A percentile compares a stretch with the other conserved stretches of the same genome.
Conservation (phyloP, 495 filamentous ascomycete genomes). For the Aspergillus homomorphus region DNA sequence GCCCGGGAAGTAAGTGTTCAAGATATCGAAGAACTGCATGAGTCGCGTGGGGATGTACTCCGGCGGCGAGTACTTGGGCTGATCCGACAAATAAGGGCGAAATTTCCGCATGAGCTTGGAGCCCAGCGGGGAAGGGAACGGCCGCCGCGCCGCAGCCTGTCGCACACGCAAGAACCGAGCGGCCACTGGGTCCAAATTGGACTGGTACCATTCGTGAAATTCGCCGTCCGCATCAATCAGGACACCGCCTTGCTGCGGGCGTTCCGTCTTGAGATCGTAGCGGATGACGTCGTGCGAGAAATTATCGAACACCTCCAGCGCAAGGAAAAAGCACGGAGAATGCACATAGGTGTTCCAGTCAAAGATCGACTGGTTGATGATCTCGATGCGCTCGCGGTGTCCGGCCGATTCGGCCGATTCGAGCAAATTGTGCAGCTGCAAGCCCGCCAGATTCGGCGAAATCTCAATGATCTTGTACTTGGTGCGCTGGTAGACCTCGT, state of each 20-base stretch:
- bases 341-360: conserved; percentile 84
- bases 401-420: conserved; percentile 61
- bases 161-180: conserved; percentile 78
- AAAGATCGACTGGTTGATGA: conserved; percentile 92
- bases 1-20: conserved; percentile 79
- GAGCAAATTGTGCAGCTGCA: conserved; percentile 70
- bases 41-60: conserved; percentile 93
- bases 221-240: conserved; percentile 83
- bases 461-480: conserved; percentile 97
- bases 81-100: conserved; percentile 59
- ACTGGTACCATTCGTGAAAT: conserved; percentile 88
- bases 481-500: conserved; percentile 90
- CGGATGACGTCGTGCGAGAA: conserved; percentile 93
- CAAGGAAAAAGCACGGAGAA: conserved; percentile 93
- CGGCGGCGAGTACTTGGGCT: conserved; percentile 67
- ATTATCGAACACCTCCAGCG: conserved; percentile 98
- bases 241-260: conserved; percentile 80
- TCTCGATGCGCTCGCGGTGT: conserved; percentile 84
- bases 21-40: conserved; percentile 93
- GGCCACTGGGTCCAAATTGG: conserved; percentile 75
- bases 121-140: conserved; percentile 54
- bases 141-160: conserved; percentile 56
- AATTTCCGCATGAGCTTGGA: conserved; percentile 56
- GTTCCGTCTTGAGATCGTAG: conserved; percentile 71
- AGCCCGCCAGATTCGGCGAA: conserved; percentile 67